Evolutionary conservation across 495 filamentous ascomycete species (phyloP).

Genomic region (Podospora pseudocomata): DNA sequence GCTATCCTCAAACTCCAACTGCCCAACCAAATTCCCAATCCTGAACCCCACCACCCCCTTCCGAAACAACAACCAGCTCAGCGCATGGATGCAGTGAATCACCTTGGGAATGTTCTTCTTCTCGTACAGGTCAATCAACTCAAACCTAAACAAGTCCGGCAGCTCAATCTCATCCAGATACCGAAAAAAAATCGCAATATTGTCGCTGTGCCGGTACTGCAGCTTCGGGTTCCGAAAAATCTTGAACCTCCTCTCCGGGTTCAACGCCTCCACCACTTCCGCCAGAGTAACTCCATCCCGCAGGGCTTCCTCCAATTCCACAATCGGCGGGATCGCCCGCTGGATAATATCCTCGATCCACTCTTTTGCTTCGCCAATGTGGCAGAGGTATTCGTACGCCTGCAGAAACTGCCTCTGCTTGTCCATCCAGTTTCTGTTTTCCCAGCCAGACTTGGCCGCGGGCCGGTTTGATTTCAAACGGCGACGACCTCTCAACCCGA

Average conservation of each 20-base stretch:
- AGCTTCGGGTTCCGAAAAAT: constrained; percentile 83
- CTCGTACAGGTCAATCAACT: constrained; percentile 96
- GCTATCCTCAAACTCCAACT: constrained; percentile 95
- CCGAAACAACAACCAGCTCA: constrained; percentile 92
- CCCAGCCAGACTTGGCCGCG: constrained; percentile 62
- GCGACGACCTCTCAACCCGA: constrained; percentile 77
- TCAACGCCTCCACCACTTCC: constrained; percentile 89
- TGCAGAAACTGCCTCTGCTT: constrained; percentile 93
- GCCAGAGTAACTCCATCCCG: constrained; percentile 92
- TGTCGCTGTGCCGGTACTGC: constrained; percentile 95
- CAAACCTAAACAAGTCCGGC: constrained; percentile 97
- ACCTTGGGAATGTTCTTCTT: constrained; percentile 99
- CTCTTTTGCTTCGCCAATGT: constrained; percentile 98
- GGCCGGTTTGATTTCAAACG: constrained; percentile 54
- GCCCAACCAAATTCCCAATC: constrained; percentile 97
- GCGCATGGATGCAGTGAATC: constrained; percentile 96
- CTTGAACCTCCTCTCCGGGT: constrained; percentile 66
- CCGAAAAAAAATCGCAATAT: constrained; percentile 89
- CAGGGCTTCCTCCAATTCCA: constrained; percentile 91
- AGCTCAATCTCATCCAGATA: constrained; percentile 91
- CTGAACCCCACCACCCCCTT: constrained; percentile 93
- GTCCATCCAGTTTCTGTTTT: constrained; percentile 96
- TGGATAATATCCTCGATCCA: constrained; percentile 97
- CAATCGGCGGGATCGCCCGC: constrained; percentile 84
- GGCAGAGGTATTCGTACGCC: constrained; percentile 98